phyloP scores from a whole-genome alignment of 768 basidiomycete species.

The Lactifluus piperatus region DNA sequence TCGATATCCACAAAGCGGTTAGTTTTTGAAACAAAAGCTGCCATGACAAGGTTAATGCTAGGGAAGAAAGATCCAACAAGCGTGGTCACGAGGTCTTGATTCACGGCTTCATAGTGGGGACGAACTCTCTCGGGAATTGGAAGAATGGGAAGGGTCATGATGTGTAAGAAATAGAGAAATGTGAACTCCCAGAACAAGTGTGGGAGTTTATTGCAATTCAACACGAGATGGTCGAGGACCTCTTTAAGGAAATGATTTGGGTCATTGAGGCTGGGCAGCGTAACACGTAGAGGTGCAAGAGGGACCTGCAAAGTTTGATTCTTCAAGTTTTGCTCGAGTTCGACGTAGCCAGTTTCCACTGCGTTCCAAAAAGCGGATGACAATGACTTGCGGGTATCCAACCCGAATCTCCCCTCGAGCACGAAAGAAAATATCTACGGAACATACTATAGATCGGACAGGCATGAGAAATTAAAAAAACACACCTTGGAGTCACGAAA shows the following conservation, averaged over 20 bases:
- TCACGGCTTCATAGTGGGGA: slow-evolving; percentile 23
- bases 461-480: not conserved
- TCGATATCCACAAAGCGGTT: slow-evolving; percentile 39
- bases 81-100: slow-evolving; percentile 24
- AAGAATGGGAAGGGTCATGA: slow-evolving; percentile 15
- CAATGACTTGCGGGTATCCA: slow-evolving; percentile 16
- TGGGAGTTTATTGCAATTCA: not conserved
- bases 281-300: not conserved
- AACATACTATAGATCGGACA: not conserved
- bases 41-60: slow-evolving; percentile 28
- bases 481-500: slow-evolving; percentile 57
- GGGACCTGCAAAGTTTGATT: not conserved
- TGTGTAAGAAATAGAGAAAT: slow-evolving; percentile 14
- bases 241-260: slow-evolving; percentile 1
- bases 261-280: not conserved
- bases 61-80: slow-evolving; percentile 37
- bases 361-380: slow-evolving; percentile 17
- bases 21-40: slow-evolving; percentile 17
- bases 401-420: slow-evolving; percentile 29
- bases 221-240: slow-evolving; percentile 6
- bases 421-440: slow-evolving; percentile 53
- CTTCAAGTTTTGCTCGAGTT: slow-evolving; percentile 10
- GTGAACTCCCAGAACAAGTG: slow-evolving; percentile 12
- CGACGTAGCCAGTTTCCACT: slow-evolving; percentile 5
- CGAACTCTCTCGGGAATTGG: slow-evolving; percentile 19